Evolutionary conservation across 2,329 filamentous ascomycete species (phyloP), one percentile per base, ranked within the genome.

Genomic region (Paracorniculantispora psalliotae): DNA sequence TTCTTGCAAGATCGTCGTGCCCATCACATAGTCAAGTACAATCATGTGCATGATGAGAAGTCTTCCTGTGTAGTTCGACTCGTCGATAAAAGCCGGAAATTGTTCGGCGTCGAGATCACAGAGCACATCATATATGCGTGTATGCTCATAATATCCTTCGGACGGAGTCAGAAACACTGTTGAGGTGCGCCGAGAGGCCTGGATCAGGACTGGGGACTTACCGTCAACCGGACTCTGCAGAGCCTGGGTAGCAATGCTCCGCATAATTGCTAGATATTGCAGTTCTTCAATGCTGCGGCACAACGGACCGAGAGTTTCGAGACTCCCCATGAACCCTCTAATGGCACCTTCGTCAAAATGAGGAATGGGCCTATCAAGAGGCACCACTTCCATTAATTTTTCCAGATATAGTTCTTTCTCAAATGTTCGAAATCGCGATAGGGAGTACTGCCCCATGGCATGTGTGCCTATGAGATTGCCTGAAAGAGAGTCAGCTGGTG

Each of bases 41-140:
- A 60, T 53, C 58, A 60, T 60, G 44, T 60, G 58, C 51, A 60
- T 55, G 1, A 60, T 55, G 35, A 60, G 58, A 15, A 60, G 52
- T 4, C 58, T 44, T 23, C 51, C 58, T 1, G 35, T 49, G 47
- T 60, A 60, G 12, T 60, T 49, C 13, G 44, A 51, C n/a, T 55
- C 51, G n/a, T 54, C 51, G 28, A 60, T 60, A 7, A 60, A 60
- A 7, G 51, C 41, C 2, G 58, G 39, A 17, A 60, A 60, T 37
- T 55, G 21, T 10, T 60, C 58, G 5, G 58, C 46, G 19, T 55
- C 47, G 13, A 56, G 41, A 9, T 50, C 35, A 23, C 58, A 50
- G 1, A 60, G 30, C 1, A 55, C 46, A 30, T 60, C 58, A 13
- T 60, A 56, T 19, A 60, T 55, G 19, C 58, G 43, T 7, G 58